Base-by-base conservation (phyloP, 305 asterid genomes). In the Coffea humblotiana region DNA sequence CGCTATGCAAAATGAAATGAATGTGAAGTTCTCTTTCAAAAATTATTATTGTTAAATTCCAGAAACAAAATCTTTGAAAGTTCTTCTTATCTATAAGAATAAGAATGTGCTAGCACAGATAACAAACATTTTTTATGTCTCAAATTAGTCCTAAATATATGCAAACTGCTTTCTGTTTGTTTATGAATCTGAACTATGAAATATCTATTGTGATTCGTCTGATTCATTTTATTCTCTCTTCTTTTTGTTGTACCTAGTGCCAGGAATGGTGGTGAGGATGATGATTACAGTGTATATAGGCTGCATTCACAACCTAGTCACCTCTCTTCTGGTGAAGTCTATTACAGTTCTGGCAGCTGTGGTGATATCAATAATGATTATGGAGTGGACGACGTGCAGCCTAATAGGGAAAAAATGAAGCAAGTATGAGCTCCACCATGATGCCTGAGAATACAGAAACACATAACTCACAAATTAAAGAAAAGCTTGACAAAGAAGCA, bases 231-330 rank as follows among this genome's bases (percentile, higher is more conserved):
- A 29, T 78, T 51, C 8, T 79, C 29, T 51, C 23, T 73, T 25
- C 23, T 29, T 8, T 73, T 51, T 58, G 16, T 37, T 37, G 4
- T 37, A 21, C 65, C 77, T 81, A 76, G 83, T 87, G 76, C 72
- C 88, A 92, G 98, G 90, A 92, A 93, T 84, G 94, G 90, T 67
- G 98, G 92, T 32, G 97, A 91, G 78, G 98, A 94, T 79, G 92
- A 89, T 65, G 92, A 88, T 83, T 90, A 91, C 83, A 81, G 92
- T 76, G 75, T 82, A 56, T 80, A 87, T 81, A 76, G 85, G 81
- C 76, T 92, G 81, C 87, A 89, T 81, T 78, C 94, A 79, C 93
- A 86, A 78, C 83, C 84, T 75, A 74, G 76, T 71, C 85, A 70
- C 66, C 45, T 68, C 76, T 78, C 85, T 79, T 81, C 88, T 82